These are phyloP conservation scores for Piper betle DNA, from an alignment of 164 flowering plant genomes.

Conservation along the genomic window DNA sequence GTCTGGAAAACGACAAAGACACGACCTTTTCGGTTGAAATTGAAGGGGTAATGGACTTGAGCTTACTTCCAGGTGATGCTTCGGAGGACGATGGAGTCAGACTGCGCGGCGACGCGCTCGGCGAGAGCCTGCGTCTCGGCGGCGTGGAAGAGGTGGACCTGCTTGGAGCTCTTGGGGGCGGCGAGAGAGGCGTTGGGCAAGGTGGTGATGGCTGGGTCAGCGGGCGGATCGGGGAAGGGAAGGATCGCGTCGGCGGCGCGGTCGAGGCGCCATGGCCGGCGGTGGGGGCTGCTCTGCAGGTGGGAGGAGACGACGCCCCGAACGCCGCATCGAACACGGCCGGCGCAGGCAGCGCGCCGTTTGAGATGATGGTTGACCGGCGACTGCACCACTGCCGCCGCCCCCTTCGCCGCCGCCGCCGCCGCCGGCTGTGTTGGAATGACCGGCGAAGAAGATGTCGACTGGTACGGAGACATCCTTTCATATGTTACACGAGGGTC, in stretches of 20 bases:
- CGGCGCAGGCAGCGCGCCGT: too few species aligned
- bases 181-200: constrained; percentile 8
- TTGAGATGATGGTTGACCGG: too few species aligned
- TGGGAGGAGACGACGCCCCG: constrained; percentile 1
- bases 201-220: constrained; percentile 9
- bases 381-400: too few species aligned
- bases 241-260: constrained; percentile 1
- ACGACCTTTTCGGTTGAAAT: not conserved
- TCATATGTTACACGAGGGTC: too few species aligned
- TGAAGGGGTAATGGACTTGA: too few species aligned
- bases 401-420: too few species aligned
- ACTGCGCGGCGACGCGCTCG: constrained; percentile 54
- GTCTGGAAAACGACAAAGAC: not conserved
- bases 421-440: too few species aligned
- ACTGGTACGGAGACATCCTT: too few species aligned
- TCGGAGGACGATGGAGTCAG: constrained; percentile 73
- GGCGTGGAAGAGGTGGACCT: constrained; percentile 72
- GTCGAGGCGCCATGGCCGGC: constrained; percentile 10
- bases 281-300: constrained; percentile 8
- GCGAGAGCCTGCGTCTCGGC: constrained; percentile 69
- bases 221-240: constrained; percentile 2
- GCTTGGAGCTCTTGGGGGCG: constrained; percentile 24
- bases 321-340: too few species aligned
- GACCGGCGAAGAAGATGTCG: too few species aligned
- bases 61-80: constrained; percentile 68